These are phyloP conservation scores for Byssoonygena ceratinophila DNA, from an alignment of 2,329 filamentous ascomycete species.

Conservation along the genomic window DNA sequence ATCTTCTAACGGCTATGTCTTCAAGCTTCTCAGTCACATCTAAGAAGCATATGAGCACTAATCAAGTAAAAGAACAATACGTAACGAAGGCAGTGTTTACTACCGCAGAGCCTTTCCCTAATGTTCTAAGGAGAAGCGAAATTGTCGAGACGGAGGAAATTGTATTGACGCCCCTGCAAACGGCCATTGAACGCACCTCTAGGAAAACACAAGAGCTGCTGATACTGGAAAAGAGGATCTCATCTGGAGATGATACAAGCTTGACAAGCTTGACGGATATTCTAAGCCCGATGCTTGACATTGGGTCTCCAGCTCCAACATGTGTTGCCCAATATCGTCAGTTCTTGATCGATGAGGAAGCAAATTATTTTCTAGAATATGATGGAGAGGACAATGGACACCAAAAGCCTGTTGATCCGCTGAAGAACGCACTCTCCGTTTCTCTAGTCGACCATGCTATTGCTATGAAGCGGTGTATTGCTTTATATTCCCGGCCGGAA, in stretches of 20 bases:
- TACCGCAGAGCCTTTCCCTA: slow-evolving; percentile 78
- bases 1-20: slow-evolving; percentile 68
- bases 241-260: slow-evolving; percentile 60
- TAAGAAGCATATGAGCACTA: slow-evolving; percentile 57
- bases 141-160: slow-evolving; percentile 60
- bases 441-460: slow-evolving; percentile 82
- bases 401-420: slow-evolving; percentile 40
- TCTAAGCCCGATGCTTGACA: slow-evolving; percentile 64
- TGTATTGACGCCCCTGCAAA: slow-evolving; percentile 63
- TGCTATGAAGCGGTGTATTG: slow-evolving; percentile 71
- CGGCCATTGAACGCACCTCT: slow-evolving; percentile 80
- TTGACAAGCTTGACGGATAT: slow-evolving; percentile 62
- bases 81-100: slow-evolving; percentile 78
- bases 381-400: slow-evolving; percentile 43
- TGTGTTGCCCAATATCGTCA: slow-evolving; percentile 69
- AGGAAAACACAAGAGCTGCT: slow-evolving; percentile 82
- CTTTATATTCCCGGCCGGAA: slow-evolving; percentile 52
- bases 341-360: slow-evolving; percentile 49
- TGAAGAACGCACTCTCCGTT: slow-evolving; percentile 72
- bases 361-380: slow-evolving; percentile 17
- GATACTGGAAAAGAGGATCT: slow-evolving; percentile 61
- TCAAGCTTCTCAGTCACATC: slow-evolving; percentile 66
- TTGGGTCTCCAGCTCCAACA: slow-evolving; percentile 60
- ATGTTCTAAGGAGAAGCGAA: slow-evolving; percentile 78
- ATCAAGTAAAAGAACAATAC: slow-evolving; percentile 57